A percentile compares a stretch with the other conserved stretches of the same genome.
Evolutionary conservation across 352 stramenopile species (phyloP).

Genomic region (Phytophthora fragariaefolia): DNA sequence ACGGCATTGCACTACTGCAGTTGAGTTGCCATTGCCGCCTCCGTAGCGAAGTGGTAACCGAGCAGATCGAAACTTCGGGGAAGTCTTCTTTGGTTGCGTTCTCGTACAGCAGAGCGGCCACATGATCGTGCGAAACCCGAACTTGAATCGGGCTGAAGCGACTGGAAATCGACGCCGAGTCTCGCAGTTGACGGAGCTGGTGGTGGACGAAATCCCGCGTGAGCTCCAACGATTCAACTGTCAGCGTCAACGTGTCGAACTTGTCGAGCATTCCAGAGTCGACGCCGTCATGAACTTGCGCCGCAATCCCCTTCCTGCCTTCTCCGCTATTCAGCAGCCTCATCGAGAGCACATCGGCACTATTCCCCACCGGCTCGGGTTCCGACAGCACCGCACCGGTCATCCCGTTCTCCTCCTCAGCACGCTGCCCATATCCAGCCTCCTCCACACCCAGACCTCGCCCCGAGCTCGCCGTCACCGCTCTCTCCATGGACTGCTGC

Average conservation of each 20-base stretch:
- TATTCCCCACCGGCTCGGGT: no score
- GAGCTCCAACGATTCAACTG: conserved; percentile 56
- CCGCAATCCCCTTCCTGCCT: not conserved
- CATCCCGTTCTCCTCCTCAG: not conserved
- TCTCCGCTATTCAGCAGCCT: no score
- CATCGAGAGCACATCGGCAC: no score
- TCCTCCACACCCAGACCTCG: no score
- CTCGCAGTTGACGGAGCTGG: conserved; percentile 50
- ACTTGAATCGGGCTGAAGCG: conserved; percentile 61
- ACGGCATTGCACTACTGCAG: conserved; percentile 43
- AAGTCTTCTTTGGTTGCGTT: not conserved
- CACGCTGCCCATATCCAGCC: no score
- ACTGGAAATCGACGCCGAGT: conserved; percentile 55
- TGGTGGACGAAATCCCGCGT: conserved; percentile 40
- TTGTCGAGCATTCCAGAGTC: not conserved
- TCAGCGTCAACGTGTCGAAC: conserved; percentile 40
- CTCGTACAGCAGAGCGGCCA: conserved; percentile 16
- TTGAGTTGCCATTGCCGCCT: conserved; percentile 50
- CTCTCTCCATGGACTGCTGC: conserved; percentile 54
- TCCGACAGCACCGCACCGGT: no score
- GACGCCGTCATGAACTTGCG: not conserved
- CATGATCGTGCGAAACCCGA: conserved; percentile 46
- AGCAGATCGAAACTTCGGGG: conserved; percentile 32
- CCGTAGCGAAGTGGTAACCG: conserved; percentile 55
- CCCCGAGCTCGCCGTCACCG: no score